Conservation (phyloP, 192 early-diverging fungal genomes). For the Entomortierella chlamydospora region DNA sequence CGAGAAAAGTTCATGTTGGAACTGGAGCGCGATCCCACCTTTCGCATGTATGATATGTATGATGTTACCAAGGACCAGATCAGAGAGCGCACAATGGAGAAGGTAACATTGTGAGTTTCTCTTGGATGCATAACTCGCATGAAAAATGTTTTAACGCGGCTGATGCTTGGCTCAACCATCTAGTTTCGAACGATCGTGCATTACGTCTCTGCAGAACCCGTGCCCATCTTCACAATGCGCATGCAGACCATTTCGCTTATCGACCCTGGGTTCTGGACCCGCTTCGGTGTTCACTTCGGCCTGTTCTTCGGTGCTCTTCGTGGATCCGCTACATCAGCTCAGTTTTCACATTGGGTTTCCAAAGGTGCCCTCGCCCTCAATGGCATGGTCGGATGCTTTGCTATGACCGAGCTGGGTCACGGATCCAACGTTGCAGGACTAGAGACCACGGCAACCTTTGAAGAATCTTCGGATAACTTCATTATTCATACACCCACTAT, state of each 20-base stretch:
- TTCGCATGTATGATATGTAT: constrained; percentile 83
- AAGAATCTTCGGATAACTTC: constrained; percentile 86
- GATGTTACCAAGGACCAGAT: constrained; percentile 82
- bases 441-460: constrained; percentile 93
- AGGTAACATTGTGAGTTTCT: constrained; percentile 56
- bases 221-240: constrained; percentile 75
- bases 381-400: constrained; percentile 90
- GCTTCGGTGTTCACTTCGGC: constrained; percentile 91
- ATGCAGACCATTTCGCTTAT: constrained; percentile 86
- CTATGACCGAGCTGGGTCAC: constrained; percentile 94
- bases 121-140: too few species aligned
- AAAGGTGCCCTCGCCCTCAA: constrained; percentile 86
- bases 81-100: constrained; percentile 88
- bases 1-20: constrained; percentile 83
- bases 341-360: constrained; percentile 87
- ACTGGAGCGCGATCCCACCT: constrained; percentile 86
- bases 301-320: constrained; percentile 90
- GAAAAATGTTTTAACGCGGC: background rate
- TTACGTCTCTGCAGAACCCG: constrained; percentile 77
- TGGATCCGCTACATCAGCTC: constrained; percentile 84
- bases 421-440: constrained; percentile 93
- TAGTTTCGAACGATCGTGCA: constrained; percentile 75
- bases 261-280: constrained; percentile 92
- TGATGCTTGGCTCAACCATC: background rate
- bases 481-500: constrained; percentile 83